phyloP scores from a whole-genome alignment of 768 basidiomycete genomes.

The Mycena epipterygia region DNA sequence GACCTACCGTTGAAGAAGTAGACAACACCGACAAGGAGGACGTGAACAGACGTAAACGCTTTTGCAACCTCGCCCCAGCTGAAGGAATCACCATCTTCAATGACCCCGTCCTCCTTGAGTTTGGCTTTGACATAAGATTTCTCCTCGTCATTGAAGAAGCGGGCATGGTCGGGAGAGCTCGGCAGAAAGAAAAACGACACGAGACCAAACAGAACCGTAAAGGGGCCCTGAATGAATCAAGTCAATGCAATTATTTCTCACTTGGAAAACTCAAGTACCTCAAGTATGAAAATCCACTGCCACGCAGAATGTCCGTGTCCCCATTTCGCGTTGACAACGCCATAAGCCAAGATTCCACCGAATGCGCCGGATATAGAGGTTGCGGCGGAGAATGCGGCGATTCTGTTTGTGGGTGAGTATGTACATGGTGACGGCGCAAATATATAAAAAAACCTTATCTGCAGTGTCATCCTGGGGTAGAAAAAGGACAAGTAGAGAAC shows the following conservation, averaged over 20 bases:
- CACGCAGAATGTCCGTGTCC: slow-evolving; percentile 67
- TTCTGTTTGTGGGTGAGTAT: too few relatives aligned
- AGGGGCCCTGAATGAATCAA: too few relatives aligned
- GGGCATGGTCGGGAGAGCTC: neutral
- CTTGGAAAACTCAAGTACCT: too few relatives aligned
- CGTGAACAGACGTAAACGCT: slow-evolving; percentile 65
- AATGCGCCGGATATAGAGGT: slow-evolving; percentile 75
- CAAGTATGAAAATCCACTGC: slow-evolving; percentile 75
- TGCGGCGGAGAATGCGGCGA: slow-evolving; percentile 62
- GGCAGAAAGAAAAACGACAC: too few relatives aligned
- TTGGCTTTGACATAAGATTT: neutral
- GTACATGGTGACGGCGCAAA: too few relatives aligned
- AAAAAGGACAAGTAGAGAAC: neutral
- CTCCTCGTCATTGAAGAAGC: neutral
- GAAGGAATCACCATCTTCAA: slow-evolving; percentile 47
- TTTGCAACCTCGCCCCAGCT: slow-evolving; percentile 67
- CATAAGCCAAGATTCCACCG: slow-evolving; percentile 75
- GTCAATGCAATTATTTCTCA: too few relatives aligned
- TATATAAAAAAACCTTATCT: too few relatives aligned
- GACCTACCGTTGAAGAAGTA: slow-evolving; percentile 56
- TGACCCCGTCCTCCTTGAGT: neutral
- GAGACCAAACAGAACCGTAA: too few relatives aligned
- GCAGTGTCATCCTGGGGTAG: neutral
- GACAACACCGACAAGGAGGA: slow-evolving; percentile 62
- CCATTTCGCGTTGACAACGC: slow-evolving; percentile 75